Conservation (phyloP, 805 yeast species). For the Kuraishia hungarica region DNA sequence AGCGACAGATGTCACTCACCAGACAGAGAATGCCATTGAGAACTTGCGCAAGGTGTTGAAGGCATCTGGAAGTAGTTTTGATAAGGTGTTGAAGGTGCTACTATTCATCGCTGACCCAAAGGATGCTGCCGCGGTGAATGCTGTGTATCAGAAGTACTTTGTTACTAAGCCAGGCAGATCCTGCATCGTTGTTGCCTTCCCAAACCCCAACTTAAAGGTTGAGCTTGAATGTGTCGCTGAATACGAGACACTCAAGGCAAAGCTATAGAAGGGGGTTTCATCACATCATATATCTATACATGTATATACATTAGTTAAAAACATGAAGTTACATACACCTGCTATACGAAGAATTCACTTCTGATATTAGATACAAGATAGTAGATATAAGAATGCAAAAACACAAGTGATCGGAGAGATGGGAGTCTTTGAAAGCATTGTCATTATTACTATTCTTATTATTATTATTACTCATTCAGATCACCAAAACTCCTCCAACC, state of each 20-base stretch:
- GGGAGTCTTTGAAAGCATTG: background rate
- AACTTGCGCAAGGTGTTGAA: constrained; percentile 32
- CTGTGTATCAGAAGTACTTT: constrained; percentile 36
- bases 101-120: constrained; percentile 36
- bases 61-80: constrained; percentile 36
- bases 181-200: constrained; percentile 42
- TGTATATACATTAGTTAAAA: too few species aligned
- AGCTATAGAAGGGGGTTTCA: constrained; percentile 8
- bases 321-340: background rate
- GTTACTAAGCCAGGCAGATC: constrained; percentile 44
- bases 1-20: constrained; percentile 33
- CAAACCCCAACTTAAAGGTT: constrained; percentile 38
- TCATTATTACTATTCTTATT: too few species aligned
- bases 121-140: constrained; percentile 33
- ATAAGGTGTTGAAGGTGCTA: constrained; percentile 38
- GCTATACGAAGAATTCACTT: background rate
- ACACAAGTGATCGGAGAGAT: too few species aligned
- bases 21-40: constrained; percentile 35
- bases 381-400: background rate
- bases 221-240: constrained; percentile 44
- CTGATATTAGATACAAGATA: background rate
- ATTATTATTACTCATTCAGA: constrained; percentile 12
- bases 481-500: constrained; percentile 61
- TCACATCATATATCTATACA: too few species aligned
- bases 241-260: constrained; percentile 12